Conservation (phyloP, 2,329 filamentous ascomycete species). For the Torrubiellomyces zombiae region DNA sequence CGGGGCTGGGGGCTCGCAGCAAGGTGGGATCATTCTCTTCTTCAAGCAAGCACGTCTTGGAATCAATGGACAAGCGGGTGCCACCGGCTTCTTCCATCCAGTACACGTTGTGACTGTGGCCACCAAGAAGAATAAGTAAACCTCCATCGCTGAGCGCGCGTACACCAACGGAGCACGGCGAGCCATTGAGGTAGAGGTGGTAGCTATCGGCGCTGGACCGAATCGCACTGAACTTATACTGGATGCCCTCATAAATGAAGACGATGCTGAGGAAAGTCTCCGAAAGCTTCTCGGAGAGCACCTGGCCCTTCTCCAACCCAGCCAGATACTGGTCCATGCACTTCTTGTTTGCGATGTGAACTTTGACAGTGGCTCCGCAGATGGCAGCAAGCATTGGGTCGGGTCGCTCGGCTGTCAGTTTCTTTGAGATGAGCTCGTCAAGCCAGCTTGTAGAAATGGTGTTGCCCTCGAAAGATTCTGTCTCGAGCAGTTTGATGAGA, state of each 20-base stretch:
- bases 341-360: constrained; percentile 81
- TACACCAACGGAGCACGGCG: constrained; percentile 85
- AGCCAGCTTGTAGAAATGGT: constrained; percentile 98
- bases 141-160: constrained; percentile 87
- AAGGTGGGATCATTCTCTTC: constrained; percentile 98
- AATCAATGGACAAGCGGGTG: constrained; percentile 87
- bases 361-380: constrained; percentile 87
- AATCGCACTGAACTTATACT: constrained; percentile 97
- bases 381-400: constrained; percentile 89
- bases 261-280: constrained; percentile 97
- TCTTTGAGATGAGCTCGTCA: constrained; percentile 96
- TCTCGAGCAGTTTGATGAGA: constrained; percentile 95
- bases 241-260: constrained; percentile 92
- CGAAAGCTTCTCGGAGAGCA: constrained; percentile 87
- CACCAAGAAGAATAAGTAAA: constrained; percentile 75
- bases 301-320: constrained; percentile 91
- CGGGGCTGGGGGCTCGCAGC: constrained; percentile 81
- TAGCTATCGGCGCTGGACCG: constrained; percentile 86
- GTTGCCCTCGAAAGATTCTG: constrained; percentile 95
- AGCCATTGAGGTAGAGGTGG: constrained; percentile 97
- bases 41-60: constrained; percentile 95
- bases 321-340: constrained; percentile 76
- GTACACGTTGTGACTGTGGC: constrained; percentile 94
- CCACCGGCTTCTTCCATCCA: constrained; percentile 98
- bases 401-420: constrained; percentile 86